phyloP scores from a whole-genome alignment of 2,329 filamentous ascomycete genomes.

The Botrytis pseudocinerea region DNA sequence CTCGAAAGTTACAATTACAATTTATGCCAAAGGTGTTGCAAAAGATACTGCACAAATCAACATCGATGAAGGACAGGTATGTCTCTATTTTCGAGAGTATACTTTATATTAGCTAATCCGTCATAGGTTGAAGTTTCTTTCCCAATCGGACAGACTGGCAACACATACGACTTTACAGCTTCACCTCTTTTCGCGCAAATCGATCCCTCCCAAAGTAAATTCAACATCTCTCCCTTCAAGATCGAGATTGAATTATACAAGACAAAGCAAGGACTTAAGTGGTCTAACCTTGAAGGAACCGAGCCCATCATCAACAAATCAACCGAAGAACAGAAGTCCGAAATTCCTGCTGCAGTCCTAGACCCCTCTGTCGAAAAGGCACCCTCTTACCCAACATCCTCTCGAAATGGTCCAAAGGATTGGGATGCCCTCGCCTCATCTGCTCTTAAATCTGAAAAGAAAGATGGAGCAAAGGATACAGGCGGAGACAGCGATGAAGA shows the following conservation, averaged over 20 bases:
- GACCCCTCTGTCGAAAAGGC: slow-evolving; percentile 38
- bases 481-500: slow-evolving; percentile 52
- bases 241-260: slow-evolving; percentile 77
- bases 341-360: slow-evolving; percentile 28
- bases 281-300: slow-evolving; percentile 36
- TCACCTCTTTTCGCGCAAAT: slow-evolving; percentile 68
- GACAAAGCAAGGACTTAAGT: slow-evolving; percentile 51
- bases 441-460: slow-evolving; percentile 18
- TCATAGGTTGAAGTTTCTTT: slow-evolving; percentile 57
- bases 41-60: slow-evolving; percentile 57
- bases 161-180: slow-evolving; percentile 61
- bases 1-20: slow-evolving; percentile 60
- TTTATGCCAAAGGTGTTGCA: slow-evolving; percentile 65
- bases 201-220: slow-evolving; percentile 59
- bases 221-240: slow-evolving; percentile 71
- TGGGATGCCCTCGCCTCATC: slow-evolving; percentile 75
- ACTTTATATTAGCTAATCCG: neutral
- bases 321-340: slow-evolving; percentile 7
- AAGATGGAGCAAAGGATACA: slow-evolving; percentile 36
- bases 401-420: slow-evolving; percentile 78
- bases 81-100: neutral
- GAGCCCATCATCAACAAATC: slow-evolving; percentile 26
- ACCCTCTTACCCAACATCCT: slow-evolving; percentile 82
- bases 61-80: slow-evolving; percentile 33
- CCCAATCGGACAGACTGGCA: slow-evolving; percentile 50